phyloP scores from a whole-genome alignment of 495 filamentous ascomycete genomes.

The Tuber magnatum region DNA sequence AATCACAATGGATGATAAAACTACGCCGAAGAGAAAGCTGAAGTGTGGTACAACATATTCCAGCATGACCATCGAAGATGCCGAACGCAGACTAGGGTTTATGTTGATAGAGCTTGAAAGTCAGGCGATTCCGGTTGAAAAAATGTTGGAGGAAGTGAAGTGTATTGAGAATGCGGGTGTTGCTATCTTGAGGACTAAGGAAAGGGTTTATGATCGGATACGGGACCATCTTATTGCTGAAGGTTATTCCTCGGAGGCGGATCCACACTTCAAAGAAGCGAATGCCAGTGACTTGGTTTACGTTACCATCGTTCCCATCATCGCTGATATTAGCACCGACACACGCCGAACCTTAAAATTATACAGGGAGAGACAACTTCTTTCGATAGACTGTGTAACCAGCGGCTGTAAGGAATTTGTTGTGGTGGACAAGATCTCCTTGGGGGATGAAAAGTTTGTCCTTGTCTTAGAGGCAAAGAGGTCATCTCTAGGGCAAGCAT shows the following conservation, averaged over 20 bases:
- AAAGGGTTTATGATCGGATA: constrained; percentile 19
- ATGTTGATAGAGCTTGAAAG: constrained; percentile 14
- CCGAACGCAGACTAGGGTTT: constrained; percentile 22
- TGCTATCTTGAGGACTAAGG: constrained; percentile 9
- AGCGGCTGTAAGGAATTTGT: constrained; percentile 9
- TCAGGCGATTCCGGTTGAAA: constrained; percentile 10
- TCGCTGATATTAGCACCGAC: constrained; percentile 9
- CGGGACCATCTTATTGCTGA: constrained; percentile 16
- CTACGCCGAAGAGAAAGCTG: not conserved
- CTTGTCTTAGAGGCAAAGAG: constrained; percentile 23
- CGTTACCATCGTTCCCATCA: constrained; percentile 16
- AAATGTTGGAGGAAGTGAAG: constrained; percentile 14
- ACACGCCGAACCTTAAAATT: constrained; percentile 14
- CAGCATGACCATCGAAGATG: constrained; percentile 10
- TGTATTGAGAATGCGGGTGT: constrained; percentile 1
- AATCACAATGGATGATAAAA: not conserved
- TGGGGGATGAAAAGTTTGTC: constrained; percentile 12
- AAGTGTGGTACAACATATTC: constrained; percentile 1
- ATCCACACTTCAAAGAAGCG: constrained; percentile 21
- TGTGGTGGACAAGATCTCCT: constrained; percentile 16
- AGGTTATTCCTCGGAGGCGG: constrained; percentile 22
- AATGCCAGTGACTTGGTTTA: constrained; percentile 23
- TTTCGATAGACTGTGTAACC: constrained; percentile 12
- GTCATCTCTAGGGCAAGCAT: constrained; percentile 11
- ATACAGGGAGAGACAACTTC: constrained; percentile 12